Conservation (phyloP, 441 rosid species). For the Capsella rubella region DNA sequence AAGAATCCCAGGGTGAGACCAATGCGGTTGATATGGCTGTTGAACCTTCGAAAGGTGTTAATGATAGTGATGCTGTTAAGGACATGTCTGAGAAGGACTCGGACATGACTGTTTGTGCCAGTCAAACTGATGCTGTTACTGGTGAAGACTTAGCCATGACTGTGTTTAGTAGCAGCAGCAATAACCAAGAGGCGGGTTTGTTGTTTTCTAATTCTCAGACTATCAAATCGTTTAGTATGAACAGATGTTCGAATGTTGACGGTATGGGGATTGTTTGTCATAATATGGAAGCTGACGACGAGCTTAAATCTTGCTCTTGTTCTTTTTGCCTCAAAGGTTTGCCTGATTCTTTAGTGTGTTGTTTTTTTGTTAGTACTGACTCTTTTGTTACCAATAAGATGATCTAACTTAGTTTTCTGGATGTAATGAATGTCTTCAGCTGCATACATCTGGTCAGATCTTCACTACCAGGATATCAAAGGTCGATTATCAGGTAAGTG, state of each 20-base stretch:
- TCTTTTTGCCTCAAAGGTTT: slow-evolving; percentile 91
- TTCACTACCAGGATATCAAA: slow-evolving; percentile 89
- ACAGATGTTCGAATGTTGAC: slow-evolving; percentile 54
- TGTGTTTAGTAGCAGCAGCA: slow-evolving; percentile 44
- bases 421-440: slow-evolving; percentile 56
- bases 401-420: slow-evolving; percentile 10
- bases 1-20: slow-evolving; percentile 45
- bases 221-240: slow-evolving; percentile 54
- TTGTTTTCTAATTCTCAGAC: slow-evolving; percentile 53
- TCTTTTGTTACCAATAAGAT: not conserved
- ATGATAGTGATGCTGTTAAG: slow-evolving; percentile 37
- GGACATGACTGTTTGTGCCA: slow-evolving; percentile 29
- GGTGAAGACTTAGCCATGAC: slow-evolving; percentile 41
- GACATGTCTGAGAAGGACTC: slow-evolving; percentile 48
- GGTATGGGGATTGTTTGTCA: slow-evolving; percentile 47
- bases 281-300: slow-evolving; percentile 47
- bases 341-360: slow-evolving; percentile 16
- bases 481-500: slow-evolving; percentile 79
- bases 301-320: slow-evolving; percentile 76
- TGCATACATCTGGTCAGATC: slow-evolving; percentile 94
- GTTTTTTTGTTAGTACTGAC: slow-evolving; percentile 5
- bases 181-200: slow-evolving; percentile 41
- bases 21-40: slow-evolving; percentile 40
- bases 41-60: slow-evolving; percentile 31
- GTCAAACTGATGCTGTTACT: slow-evolving; percentile 35